These are phyloP conservation scores for Syzygium oleosum DNA, from an alignment of 345 rosid genomes.

Conservation along the genomic window DNA sequence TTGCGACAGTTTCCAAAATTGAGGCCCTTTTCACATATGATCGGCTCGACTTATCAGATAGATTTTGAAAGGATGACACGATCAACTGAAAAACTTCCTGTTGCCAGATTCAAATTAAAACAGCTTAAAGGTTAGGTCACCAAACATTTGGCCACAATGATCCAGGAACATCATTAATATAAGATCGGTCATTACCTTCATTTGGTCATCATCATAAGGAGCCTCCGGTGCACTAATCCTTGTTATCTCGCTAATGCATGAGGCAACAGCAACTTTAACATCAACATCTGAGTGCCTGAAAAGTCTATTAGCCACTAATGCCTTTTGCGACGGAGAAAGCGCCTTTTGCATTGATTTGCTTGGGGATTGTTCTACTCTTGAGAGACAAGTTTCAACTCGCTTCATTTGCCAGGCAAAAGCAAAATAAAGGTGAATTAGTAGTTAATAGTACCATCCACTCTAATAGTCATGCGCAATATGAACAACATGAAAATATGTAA, in stretches of 20 bases:
- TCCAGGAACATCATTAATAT: neutral
- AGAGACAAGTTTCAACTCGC: conserved; percentile 58
- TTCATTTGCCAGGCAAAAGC: conserved; percentile 15
- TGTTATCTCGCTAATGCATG: conserved; percentile 94
- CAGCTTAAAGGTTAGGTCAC: neutral
- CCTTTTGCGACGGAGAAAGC: conserved; percentile 59
- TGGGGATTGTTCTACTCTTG: conserved; percentile 86
- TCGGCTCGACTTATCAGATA: conserved; percentile 56
- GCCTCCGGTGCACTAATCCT: conserved; percentile 99
- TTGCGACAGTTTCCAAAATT: conserved; percentile 95
- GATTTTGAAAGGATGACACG: conserved; percentile 75
- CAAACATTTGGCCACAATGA: neutral
- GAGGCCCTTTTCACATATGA: conserved; percentile 66
- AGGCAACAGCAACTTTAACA: conserved; percentile 84
- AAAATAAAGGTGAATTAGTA: neutral
- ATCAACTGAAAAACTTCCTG: conserved; percentile 90
- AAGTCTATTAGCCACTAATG: conserved; percentile 52
- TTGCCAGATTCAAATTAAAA: neutral
- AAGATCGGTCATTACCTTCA: conserved; percentile 46
- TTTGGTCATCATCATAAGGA: conserved; percentile 83
- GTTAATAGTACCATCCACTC: neutral
- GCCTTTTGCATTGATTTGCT: conserved; percentile 57
- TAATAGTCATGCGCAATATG: neutral
- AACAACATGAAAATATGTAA: neutral
- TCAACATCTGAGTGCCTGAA: conserved; percentile 61